Percentiles rank a stretch among this genome's conserved stretches.
These are phyloP conservation scores for Apiospora arundinis DNA, from an alignment of 2,329 filamentous ascomycete species.

Conservation along the genomic window DNA sequence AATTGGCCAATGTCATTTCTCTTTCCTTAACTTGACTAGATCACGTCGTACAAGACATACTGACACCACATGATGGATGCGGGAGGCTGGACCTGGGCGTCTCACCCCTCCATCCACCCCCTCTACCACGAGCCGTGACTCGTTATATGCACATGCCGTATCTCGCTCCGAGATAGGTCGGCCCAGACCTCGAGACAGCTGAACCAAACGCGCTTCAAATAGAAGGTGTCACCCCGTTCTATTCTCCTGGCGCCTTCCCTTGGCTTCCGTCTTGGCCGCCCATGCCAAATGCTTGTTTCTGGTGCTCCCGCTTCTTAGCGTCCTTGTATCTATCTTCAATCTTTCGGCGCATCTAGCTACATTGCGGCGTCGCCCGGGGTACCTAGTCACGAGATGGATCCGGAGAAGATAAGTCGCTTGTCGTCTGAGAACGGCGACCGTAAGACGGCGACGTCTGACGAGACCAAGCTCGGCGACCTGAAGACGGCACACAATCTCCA, in stretches of 20 bases:
- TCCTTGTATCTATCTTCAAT: background rate
- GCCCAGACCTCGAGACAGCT: background rate
- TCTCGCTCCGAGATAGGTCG: background rate
- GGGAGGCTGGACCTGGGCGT: background rate
- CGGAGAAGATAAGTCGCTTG: conserved; percentile 23
- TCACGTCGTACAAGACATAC: background rate
- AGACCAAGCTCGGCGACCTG: conserved; percentile 20
- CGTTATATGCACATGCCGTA: background rate
- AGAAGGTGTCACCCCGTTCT: background rate
- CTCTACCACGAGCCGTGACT: background rate
- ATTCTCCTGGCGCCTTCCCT: background rate
- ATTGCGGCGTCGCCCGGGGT: background rate
- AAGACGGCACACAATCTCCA: conserved; percentile 28
- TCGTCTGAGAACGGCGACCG: conserved; percentile 18
- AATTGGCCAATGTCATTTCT: background rate
- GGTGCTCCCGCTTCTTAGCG: background rate
- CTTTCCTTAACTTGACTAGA: background rate
- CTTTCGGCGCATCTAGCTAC: no score
- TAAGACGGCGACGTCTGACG: conserved; percentile 10
- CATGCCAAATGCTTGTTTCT: background rate
- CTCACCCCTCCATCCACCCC: background rate
- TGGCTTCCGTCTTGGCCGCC: conserved; percentile 19
- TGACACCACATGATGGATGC: background rate
- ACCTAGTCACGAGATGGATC: background rate
- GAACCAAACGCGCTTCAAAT: background rate